These are phyloP conservation scores for Pseudogymnoascus sp. DNA, from an alignment of 2,329 filamentous ascomycete genomes.

Conservation along the genomic window DNA sequence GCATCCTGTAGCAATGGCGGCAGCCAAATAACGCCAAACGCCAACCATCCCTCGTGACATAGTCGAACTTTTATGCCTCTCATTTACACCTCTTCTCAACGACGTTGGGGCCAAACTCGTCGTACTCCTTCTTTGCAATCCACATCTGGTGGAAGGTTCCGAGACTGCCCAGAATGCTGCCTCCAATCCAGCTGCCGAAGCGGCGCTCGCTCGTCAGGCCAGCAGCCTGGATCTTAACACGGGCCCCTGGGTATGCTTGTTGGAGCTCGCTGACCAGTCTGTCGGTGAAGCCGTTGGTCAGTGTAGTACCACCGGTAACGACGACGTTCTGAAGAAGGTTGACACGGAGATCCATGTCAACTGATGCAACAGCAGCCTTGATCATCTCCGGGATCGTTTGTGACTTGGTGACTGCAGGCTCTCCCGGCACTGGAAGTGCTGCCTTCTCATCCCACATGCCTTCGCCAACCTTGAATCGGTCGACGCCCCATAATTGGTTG, in stretches of 20 bases:
- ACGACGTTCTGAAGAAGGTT: slow-evolving; percentile 83
- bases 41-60: background rate
- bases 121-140: slow-evolving; percentile 96
- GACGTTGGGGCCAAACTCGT: slow-evolving; percentile 83
- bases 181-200: slow-evolving; percentile 93
- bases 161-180: slow-evolving; percentile 88
- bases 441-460: slow-evolving; percentile 84
- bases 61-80: slow-evolving; percentile 16
- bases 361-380: slow-evolving; percentile 64
- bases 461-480: slow-evolving; percentile 80
- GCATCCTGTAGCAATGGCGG: slow-evolving; percentile 7
- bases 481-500: slow-evolving; percentile 88
- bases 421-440: slow-evolving; percentile 46
- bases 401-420: slow-evolving; percentile 49
- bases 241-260: slow-evolving; percentile 71
- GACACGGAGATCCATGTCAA: slow-evolving; percentile 83
- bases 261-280: slow-evolving; percentile 78
- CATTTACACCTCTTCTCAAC: slow-evolving; percentile 96
- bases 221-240: slow-evolving; percentile 82
- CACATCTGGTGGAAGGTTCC: slow-evolving; percentile 99
- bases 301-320: slow-evolving; percentile 77
- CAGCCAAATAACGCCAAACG: slow-evolving; percentile 8
- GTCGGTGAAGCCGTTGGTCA: slow-evolving; percentile 89
- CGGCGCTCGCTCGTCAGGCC: slow-evolving; percentile 81
- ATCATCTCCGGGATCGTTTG: slow-evolving; percentile 82